Base-by-base conservation (phyloP, 2,329 filamentous ascomycete genomes). In the Aotearoamyces nothofagi region DNA sequence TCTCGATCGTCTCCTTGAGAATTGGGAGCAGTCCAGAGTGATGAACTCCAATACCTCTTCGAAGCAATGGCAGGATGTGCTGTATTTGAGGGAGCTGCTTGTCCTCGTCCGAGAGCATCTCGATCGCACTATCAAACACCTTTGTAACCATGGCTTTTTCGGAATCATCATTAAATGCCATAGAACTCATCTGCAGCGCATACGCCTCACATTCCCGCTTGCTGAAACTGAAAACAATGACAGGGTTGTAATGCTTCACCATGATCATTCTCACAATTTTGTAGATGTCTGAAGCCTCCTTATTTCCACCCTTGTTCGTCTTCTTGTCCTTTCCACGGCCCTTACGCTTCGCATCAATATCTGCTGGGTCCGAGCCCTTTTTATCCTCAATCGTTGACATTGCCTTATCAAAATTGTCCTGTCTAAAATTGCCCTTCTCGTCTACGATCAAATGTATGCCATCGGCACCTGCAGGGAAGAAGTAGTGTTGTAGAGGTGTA, bases 201-300 rank as follows among this genome's bases (percentile, higher is more conserved):
- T 90, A 75, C 37, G 76, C 74, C 57, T 98, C 90, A 51, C 87
- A 94, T 46, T 96, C 87, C 40, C 87, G 70, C 61, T 98, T 98
- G 65, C 86, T 94, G 60, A 98, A 98, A 55, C 87, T 96, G 69
- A 98, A 98, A 22, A 98, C 84, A 50, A 98, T 98, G 44, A 96
- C 90, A 0, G 90, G 90, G 47, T 98, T 94, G 57, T 90, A 92
- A 50, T 80, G 90, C 60, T 86, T 93, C 56, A 82, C 68, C 77
- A 98, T 92, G 43, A 96, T 92, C 90, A 98, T 98, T 54, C 80
- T 81, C 41, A 98, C 80, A 45, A 98, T 93, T 63, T 94, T 96
- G 60, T 83, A 84, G 36, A 98, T 93, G 54, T 98, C 90, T 1
- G 73, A 74, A 9, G 71, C 53, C 35, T 78, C 67, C 23, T 69